phyloP scores from a whole-genome alignment of 257 asterid species.

The Solanum appendiculatum region DNA sequence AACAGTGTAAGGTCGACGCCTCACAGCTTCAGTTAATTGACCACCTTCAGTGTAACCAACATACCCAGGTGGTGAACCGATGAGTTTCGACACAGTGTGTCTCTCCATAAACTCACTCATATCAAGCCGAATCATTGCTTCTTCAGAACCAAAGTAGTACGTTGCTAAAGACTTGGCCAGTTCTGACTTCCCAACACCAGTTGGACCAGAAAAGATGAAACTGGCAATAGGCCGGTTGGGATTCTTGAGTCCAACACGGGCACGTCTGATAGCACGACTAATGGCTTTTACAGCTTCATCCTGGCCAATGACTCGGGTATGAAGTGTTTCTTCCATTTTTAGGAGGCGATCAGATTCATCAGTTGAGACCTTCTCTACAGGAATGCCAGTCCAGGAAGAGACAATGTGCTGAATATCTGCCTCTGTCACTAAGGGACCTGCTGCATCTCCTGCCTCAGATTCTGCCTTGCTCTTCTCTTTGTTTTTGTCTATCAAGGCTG shows the following conservation, averaged over 20 bases:
- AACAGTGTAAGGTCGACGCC: constrained; percentile 67
- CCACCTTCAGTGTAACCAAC: constrained; percentile 80
- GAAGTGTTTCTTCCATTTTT: constrained; percentile 31
- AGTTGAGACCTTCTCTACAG: constrained; percentile 20
- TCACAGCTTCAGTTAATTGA: constrained; percentile 71
- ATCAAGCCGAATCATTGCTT: constrained; percentile 77
- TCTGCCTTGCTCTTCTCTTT: constrained; percentile 71
- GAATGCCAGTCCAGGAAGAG: constrained; percentile 33
- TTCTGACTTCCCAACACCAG: constrained; percentile 91
- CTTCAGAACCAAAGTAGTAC: constrained; percentile 79
- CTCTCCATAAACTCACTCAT: constrained; percentile 96
- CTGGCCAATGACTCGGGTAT: constrained; percentile 55
- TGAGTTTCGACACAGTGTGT: constrained; percentile 73
- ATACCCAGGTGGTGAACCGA: constrained; percentile 89
- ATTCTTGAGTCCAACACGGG: constrained; percentile 81
- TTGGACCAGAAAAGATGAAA: constrained; percentile 84
- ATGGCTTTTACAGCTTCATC: constrained; percentile 80
- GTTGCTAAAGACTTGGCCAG: constrained; percentile 70
- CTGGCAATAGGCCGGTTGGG: constrained; percentile 86
- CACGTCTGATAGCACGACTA: constrained; percentile 73
- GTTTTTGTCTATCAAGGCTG: constrained; percentile 72
- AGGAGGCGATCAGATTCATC: constrained; percentile 40
- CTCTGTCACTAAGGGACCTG: constrained; percentile 16
- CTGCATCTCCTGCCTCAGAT: constrained; percentile 1
- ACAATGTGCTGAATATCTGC: constrained; percentile 24